Evolutionary conservation across 2,329 filamentous ascomycete species (phyloP).

Genomic region (Exserohilum turcica): DNA sequence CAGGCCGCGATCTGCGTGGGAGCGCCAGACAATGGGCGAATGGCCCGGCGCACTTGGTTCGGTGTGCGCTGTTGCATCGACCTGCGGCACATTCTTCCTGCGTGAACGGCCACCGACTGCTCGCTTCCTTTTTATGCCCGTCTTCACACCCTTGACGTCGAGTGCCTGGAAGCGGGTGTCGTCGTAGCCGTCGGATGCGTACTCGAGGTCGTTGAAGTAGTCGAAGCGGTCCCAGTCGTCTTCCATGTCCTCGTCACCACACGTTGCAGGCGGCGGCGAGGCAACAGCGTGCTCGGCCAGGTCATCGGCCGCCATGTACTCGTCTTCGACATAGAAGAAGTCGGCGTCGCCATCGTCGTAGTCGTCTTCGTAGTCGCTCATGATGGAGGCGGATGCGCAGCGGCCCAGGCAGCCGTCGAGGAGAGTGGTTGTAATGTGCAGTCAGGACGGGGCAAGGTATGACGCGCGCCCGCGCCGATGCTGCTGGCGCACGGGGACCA

Average conservation of each 20-base stretch:
- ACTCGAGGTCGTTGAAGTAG: constrained; percentile 57
- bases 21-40: constrained; percentile 44
- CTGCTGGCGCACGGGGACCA: constrained; percentile 15
- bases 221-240: constrained; percentile 55
- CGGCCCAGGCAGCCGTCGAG: neutral
- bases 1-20: constrained; percentile 29
- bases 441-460: constrained; percentile 5
- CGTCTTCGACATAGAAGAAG: constrained; percentile 56
- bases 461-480: constrained; percentile 12
- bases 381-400: constrained; percentile 20
- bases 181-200: constrained; percentile 54
- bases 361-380: constrained; percentile 52
- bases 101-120: constrained; percentile 13
- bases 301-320: constrained; percentile 52
- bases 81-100: constrained; percentile 34
- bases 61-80: constrained; percentile 1
- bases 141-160: constrained; percentile 25
- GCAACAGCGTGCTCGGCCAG: constrained; percentile 55
- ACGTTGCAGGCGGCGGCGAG: constrained; percentile 47
- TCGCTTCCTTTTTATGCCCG: constrained; percentile 41
- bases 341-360: constrained; percentile 49
- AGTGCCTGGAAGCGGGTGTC: constrained; percentile 45
- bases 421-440: neutral
- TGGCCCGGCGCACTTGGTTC: constrained; percentile 21
- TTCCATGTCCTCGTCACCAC: constrained; percentile 38